Evolutionary conservation across 805 yeast species (phyloP).

Genomic region (Kodamaea kaohsiungensis): DNA sequence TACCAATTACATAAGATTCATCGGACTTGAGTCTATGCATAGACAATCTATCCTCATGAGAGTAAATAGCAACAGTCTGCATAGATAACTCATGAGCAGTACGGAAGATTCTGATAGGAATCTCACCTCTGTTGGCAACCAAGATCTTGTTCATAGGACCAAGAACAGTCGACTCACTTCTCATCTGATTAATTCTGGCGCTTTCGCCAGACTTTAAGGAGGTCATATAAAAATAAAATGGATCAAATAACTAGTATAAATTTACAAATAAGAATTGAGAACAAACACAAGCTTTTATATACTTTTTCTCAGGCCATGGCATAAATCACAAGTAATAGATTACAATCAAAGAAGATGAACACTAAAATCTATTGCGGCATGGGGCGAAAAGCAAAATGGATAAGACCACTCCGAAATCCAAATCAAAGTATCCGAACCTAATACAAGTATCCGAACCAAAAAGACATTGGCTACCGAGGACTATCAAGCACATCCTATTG

Average conservation of each 20-base stretch:
- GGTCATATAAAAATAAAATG: conserved; percentile 6
- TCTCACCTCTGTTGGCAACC: conserved; percentile 85
- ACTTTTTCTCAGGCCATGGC: neutral
- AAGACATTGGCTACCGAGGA: neutral
- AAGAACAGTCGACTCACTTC: conserved; percentile 43
- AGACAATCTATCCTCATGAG: conserved; percentile 91
- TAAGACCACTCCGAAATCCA: neutral
- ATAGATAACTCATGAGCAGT: conserved; percentile 96
- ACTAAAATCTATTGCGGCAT: neutral
- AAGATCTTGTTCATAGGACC: conserved; percentile 60
- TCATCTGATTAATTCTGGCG: conserved; percentile 38
- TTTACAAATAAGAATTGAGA: neutral
- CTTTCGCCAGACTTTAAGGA: conserved; percentile 11
- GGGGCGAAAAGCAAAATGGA: neutral
- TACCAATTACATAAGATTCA: conserved; percentile 90
- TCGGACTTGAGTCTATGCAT: conserved; percentile 96
- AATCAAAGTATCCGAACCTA: neutral
- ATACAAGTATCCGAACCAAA: neutral
- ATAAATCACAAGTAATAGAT: neutral
- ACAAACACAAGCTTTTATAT: neutral
- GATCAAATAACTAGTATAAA: neutral
- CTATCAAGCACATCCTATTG: neutral
- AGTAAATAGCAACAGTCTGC: conserved; percentile 96
- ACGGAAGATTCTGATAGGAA: conserved; percentile 87
- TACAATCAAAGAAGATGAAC: neutral